Base-by-base conservation (phyloP, 106 monocot genomes). In the Allium sativum region DNA sequence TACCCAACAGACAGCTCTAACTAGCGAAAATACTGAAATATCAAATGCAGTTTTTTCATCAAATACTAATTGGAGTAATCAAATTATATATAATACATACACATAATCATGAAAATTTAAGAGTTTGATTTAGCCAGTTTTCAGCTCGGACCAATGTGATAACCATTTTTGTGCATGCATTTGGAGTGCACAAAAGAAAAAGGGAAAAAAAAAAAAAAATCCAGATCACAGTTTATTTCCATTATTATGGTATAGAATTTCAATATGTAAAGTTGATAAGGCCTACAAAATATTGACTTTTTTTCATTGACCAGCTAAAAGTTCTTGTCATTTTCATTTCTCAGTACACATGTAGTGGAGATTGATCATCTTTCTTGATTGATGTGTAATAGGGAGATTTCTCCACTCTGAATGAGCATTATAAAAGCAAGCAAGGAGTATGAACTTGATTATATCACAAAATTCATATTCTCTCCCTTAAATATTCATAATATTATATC, bases 401-500 rank as follows among this genome's bases (percentile, higher is more conserved):
- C 16, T 9, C 16, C 58, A 42, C 41, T 58, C 42, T 3, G 40
- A 6, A 12, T 58, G 58, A 42, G 21, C 40, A 16, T 18, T 60
- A 60, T 60, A 60, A 17, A 60, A 60, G 60, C 6, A 40, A 11
- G 17, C 60, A 44, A 17, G 8, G 60, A n/a, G 21, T 58, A 13
- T 43, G 44, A 58, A 8, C 40, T 58, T n/a, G n/a, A n/a, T n/a
- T 21, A 56, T 18, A 56, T 21, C 55, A 56, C 22, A 50, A 50
- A 15, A 56, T 56, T 8, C 2, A 12, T 7, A n/a, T 9, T 56
- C 55, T 16, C n/a, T n/a, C 8, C 41, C 41, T 41, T 58, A 8
- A 10, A 10, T 40, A 43, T 9, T 11, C 9, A 21, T 58, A 19
- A 14, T 3, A 9, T 7, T 8, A 9, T 31, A 12, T 20, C 40